phyloP scores from a whole-genome alignment of 225 moss, liverwort and hornwort genomes.

The Pleurozium schreberi region DNA sequence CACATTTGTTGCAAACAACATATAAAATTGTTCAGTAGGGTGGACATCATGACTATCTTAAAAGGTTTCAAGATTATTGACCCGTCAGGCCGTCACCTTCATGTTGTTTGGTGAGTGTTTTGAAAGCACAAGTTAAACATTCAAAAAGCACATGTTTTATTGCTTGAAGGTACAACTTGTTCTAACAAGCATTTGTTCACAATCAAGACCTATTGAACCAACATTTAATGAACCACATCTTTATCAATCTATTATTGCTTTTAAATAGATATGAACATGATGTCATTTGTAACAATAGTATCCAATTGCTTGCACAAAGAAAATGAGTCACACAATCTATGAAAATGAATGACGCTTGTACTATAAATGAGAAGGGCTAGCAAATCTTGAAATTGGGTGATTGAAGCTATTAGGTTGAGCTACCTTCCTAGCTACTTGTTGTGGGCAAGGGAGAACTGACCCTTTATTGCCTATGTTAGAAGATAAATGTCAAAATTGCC shows the following conservation, averaged over 20 bases:
- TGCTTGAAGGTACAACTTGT: neutral
- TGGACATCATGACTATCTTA: neutral
- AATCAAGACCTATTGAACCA: fast-evolving
- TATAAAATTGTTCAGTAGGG: fast-evolving
- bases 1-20: neutral
- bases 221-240: too few species aligned
- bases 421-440: neutral
- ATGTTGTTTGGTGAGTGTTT: neutral
- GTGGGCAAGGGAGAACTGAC: too few species aligned
- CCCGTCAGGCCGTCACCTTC: fast-evolving
- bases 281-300: neutral
- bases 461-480: too few species aligned
- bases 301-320: neutral
- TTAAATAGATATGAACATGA: fast-evolving
- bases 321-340: fast-evolving
- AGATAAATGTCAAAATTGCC: too few species aligned
- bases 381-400: fast-evolving
- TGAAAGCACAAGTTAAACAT: neutral
- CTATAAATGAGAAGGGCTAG: fast-evolving
- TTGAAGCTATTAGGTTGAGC: fast-evolving
- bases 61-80: neutral
- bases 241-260: too few species aligned
- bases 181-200: neutral
- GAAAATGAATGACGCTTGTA: fast-evolving
- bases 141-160: neutral